Percentiles rank a stretch among this genome's conserved stretches.
Conservation (phyloP, 306 rosid species). For the Cucurbita pepo region DNA sequence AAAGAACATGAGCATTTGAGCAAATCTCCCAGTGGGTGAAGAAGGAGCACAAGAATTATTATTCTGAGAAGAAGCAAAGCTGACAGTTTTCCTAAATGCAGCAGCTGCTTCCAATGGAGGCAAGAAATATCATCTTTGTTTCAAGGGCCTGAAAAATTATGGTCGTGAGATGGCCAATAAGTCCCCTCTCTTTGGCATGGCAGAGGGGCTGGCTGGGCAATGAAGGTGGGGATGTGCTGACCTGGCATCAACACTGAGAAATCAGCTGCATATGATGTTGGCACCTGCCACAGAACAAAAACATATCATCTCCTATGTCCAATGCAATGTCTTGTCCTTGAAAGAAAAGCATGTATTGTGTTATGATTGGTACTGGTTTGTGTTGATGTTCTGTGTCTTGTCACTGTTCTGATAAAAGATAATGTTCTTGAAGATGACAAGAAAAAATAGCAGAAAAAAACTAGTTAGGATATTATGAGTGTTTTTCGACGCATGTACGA, state of each 20-base stretch:
- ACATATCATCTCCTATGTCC: not conserved
- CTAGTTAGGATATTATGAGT: not conserved
- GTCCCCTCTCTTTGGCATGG: conserved; percentile 62
- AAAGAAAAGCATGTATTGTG: not conserved
- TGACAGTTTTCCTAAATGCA: not conserved
- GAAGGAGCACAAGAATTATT: not conserved
- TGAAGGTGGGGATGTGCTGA: conserved; percentile 60
- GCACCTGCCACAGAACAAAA: conserved; percentile 24
- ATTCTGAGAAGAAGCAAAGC: not conserved
- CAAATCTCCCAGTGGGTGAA: not conserved
- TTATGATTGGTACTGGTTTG: not conserved
- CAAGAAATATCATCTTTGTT: not conserved
- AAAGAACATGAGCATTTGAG: not conserved
- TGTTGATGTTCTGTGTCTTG: not conserved
- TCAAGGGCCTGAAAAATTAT: conserved; percentile 28
- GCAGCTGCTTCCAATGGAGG: not conserved
- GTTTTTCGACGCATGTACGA: not conserved
- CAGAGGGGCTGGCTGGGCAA: conserved; percentile 82
- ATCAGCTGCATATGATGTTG: conserved; percentile 39
- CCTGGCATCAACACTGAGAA: conserved; percentile 90
- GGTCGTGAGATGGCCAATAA: conserved; percentile 67
- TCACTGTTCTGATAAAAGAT: not conserved
- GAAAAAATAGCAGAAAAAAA: not conserved
- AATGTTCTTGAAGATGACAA: not conserved
- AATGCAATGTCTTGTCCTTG: not conserved